Base-by-base conservation (phyloP, 75 land plant genomes). In the Ceratopteris richardii region DNA sequence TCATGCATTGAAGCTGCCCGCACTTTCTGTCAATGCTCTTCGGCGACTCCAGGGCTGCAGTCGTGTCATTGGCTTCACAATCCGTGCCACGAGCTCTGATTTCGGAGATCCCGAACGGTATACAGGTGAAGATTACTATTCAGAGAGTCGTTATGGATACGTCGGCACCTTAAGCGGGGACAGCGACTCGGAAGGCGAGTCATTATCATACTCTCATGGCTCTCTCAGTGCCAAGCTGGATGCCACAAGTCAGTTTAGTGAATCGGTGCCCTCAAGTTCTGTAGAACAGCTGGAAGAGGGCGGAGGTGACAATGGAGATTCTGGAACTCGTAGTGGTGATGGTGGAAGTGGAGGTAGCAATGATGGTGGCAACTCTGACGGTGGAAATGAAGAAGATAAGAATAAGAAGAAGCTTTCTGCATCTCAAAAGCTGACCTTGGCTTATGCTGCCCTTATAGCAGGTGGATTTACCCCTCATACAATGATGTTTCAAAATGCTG, bases 401-500 rank as follows among this genome's bases (percentile, higher is more conserved):
- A 54, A 51, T 42, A 69, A 44, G 66, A 68, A 29, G 30, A 78
- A 54, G 33, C 60, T 90, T 77, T 75, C 85, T 0, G 71, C 82
- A 83, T 90, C 96, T 9, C 96, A 90, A 75, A 90, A 90, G 33
- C 48, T 90, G 22, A 90, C 96, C 1, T 72, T 90, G 11, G 96
- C 71, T 0, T 90, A 90, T 68, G 96, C 96, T 25, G 77, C 66
- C 25, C 80, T 90, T 17, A 80, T 90, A 19, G 96, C 85, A 75
- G 77, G 92, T 84, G 61, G 19, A 40, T 60, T 0, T 39, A 19
- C 24, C 26, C 17, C n/a, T 36, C 27, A n/a, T n/a, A n/a, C n/a
- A n/a, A n/a, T n/a, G n/a, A n/a, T n/a, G n/a, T n/a, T n/a, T n/a
- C n/a, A n/a, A n/a, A n/a, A n/a, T n/a, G n/a, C n/a, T n/a, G n/a